Evolutionary conservation across 805 yeast species (phyloP).

Genomic region (Brettanomyces naardenensis): DNA sequence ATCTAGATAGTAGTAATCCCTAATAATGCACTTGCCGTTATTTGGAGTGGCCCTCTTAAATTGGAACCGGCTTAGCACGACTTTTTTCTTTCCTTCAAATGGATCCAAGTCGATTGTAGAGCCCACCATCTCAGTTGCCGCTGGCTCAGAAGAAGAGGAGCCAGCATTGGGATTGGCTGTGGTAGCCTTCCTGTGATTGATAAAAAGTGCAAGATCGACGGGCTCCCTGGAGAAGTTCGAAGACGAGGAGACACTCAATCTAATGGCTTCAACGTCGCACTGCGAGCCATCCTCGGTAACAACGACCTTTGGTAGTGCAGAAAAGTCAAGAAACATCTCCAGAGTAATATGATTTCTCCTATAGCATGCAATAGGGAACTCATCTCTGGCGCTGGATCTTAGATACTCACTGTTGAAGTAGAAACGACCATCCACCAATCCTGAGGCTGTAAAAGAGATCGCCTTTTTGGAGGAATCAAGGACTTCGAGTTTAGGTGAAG

Average conservation of each 20-base stretch:
- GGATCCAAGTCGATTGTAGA: not conserved
- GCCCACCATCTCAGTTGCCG: not conserved
- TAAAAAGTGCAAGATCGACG: slow-evolving; percentile 7
- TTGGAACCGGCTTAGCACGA: slow-evolving; percentile 27
- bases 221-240: slow-evolving; percentile 11
- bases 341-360: slow-evolving; percentile 14
- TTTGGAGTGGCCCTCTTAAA: slow-evolving; percentile 47
- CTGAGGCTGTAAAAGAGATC: slow-evolving; percentile 3
- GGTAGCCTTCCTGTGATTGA: not conserved
- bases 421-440: slow-evolving; percentile 14
- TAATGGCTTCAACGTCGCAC: slow-evolving; percentile 6
- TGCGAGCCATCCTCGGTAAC: not conserved
- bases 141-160: not conserved
- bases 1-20: slow-evolving; percentile 34
- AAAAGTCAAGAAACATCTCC: slow-evolving; percentile 6
- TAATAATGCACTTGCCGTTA: slow-evolving; percentile 36
- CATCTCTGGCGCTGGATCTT: slow-evolving; percentile 1
- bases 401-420: slow-evolving; percentile 11
- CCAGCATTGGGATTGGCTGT: too few species aligned
- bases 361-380: slow-evolving; percentile 15
- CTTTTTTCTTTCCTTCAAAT: slow-evolving; percentile 1
- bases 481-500: not conserved
- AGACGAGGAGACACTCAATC: slow-evolving; percentile 6
- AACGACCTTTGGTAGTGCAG: slow-evolving; percentile 5
- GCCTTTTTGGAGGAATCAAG: not conserved